These are phyloP conservation scores for Naganishia vaughanmartiniae DNA, from an alignment of 768 basidiomycete genomes.

Conservation along the genomic window DNA sequence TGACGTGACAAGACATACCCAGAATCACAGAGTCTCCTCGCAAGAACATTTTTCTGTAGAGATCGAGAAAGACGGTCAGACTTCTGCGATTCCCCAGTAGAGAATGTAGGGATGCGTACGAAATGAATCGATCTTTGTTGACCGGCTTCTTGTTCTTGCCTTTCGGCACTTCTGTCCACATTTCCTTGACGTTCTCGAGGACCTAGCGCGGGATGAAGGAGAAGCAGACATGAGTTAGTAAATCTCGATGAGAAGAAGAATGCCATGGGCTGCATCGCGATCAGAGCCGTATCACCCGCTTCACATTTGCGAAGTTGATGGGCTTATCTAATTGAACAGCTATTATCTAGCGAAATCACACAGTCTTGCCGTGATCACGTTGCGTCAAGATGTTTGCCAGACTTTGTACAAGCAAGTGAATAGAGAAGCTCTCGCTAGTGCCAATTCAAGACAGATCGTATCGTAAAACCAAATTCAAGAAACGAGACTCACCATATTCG, in stretches of 20 bases:
- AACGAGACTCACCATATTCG: constrained; percentile 75
- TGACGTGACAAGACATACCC: constrained; percentile 57
- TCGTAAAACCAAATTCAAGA: neutral
- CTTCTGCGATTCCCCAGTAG: neutral
- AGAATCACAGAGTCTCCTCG: constrained; percentile 97
- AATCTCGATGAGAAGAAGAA: neutral
- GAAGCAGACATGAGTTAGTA: neutral
- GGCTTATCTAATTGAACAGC: no score
- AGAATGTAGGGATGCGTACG: constrained; percentile 37
- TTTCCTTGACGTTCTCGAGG: constrained; percentile 56
- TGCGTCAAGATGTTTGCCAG: no score
- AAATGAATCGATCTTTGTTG: constrained; percentile 97
- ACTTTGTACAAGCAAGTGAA: neutral
- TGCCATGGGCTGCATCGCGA: neutral
- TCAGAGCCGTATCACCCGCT: neutral
- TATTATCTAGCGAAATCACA: no score
- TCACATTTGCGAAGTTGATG: no score
- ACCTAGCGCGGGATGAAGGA: constrained; percentile 29
- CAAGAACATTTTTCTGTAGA: constrained; percentile 87
- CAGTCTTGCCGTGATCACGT: no score
- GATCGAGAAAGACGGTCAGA: neutral
- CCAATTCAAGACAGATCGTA: neutral
- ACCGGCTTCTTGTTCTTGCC: constrained; percentile 98
- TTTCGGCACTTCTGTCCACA: constrained; percentile 99
- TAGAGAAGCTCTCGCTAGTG: neutral